Conservation (phyloP, 164 flowering plant species). For the Umbellularia californica region DNA sequence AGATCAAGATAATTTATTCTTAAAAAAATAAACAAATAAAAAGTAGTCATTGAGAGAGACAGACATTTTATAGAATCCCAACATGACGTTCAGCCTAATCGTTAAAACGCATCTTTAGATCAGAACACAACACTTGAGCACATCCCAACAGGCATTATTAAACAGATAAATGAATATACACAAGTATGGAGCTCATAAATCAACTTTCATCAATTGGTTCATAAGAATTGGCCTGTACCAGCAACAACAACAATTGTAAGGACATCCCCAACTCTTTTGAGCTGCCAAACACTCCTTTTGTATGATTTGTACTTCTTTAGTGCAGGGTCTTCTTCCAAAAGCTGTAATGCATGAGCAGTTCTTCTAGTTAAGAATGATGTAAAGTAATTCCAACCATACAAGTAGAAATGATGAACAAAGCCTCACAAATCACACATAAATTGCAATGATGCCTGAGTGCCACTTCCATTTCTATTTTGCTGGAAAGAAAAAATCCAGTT, state of each 20-base stretch:
- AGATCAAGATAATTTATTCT: too few relatives aligned
- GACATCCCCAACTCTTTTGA: conserved; percentile 70
- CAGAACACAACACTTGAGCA: neutral
- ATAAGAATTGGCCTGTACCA: conserved; percentile 37
- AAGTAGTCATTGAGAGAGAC: neutral
- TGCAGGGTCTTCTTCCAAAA: conserved; percentile 65
- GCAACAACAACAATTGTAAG: conserved; percentile 68
- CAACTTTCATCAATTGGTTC: neutral
- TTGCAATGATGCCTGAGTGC: neutral
- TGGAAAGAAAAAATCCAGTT: neutral
- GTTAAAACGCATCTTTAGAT: neutral
- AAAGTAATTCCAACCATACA: neutral
- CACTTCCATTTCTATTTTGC: neutral
- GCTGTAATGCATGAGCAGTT: conserved; percentile 35
- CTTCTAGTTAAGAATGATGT: neutral
- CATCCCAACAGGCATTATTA: neutral
- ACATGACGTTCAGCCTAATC: neutral
- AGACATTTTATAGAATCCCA: neutral
- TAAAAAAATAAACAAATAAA: too few relatives aligned
- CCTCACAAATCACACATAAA: neutral
- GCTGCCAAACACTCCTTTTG: conserved; percentile 41
- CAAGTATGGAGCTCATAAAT: neutral
- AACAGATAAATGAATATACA: neutral
- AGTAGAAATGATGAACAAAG: neutral
- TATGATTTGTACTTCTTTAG: conserved; percentile 66